These are phyloP conservation scores for Amphibolis antarctica DNA, from an alignment of 106 monocot genomes.

Conservation along the genomic window DNA sequence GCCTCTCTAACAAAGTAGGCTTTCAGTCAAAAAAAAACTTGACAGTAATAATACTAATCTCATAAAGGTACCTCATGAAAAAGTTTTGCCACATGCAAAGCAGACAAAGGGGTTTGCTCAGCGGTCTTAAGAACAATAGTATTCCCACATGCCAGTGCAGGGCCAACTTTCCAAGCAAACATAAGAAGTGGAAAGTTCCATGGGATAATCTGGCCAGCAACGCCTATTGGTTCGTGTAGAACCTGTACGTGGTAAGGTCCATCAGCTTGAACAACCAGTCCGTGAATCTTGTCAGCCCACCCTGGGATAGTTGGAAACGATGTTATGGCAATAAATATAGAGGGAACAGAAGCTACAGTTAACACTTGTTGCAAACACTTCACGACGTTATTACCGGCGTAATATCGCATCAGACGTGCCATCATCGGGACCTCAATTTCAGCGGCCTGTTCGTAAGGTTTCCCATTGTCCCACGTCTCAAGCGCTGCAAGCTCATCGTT, in stretches of 20 bases:
- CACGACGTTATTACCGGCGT: constrained; percentile 40
- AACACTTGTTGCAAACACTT: not conserved
- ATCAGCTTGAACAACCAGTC: constrained; percentile 78
- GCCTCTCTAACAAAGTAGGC: too few species aligned
- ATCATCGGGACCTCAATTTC: constrained; percentile 61
- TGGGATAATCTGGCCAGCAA: constrained; percentile 80
- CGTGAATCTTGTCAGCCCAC: constrained; percentile 95
- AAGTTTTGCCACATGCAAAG: constrained; percentile 46
- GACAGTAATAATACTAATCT: not conserved
- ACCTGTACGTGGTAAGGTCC: constrained; percentile 87
- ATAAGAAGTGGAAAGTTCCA: constrained; percentile 96
- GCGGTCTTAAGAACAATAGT: constrained; percentile 81
- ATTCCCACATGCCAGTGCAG: constrained; percentile 86
- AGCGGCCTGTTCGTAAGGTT: constrained; percentile 72
- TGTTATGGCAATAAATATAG: not conserved
- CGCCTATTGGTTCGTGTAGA: constrained; percentile 79
- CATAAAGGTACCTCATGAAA: constrained; percentile 53
- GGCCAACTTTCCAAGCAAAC: constrained; percentile 91
- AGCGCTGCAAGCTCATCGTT: constrained; percentile 81
- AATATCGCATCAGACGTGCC: constrained; percentile 66
- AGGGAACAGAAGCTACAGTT: not conserved
- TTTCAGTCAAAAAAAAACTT: too few species aligned
- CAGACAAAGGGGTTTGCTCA: constrained; percentile 90
- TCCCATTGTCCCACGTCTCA: constrained; percentile 93
- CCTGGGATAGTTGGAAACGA: constrained; percentile 27